Conservation (phyloP, 371 early-diverging fungal species). For the Mucor circinelloides region DNA sequence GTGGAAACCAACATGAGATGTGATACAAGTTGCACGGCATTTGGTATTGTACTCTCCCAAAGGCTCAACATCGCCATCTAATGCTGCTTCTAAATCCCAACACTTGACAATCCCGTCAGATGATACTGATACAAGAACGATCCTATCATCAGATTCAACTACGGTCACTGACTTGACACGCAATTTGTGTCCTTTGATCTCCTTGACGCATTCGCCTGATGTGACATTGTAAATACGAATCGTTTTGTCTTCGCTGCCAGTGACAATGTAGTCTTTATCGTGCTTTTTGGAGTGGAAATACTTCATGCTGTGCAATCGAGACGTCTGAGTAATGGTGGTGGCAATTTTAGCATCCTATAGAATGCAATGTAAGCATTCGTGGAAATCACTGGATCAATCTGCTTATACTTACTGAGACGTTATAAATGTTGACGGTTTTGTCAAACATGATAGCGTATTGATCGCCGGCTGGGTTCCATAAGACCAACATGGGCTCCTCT, state of each 20-base stretch:
- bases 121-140: slow-evolving; percentile 63
- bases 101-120: slow-evolving; percentile 75
- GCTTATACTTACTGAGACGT: slow-evolving; percentile 57
- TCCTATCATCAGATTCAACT: slow-evolving; percentile 33
- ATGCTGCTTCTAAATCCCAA: slow-evolving; percentile 63
- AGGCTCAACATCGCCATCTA: slow-evolving; percentile 29
- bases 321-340: slow-evolving; percentile 53
- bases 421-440: slow-evolving; percentile 70
- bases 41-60: slow-evolving; percentile 70
- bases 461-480: slow-evolving; percentile 78
- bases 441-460: slow-evolving; percentile 79
- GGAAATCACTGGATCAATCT: neutral
- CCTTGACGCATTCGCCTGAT: slow-evolving; percentile 58
- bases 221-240: slow-evolving; percentile 65
- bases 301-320: slow-evolving; percentile 50
- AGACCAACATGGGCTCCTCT: slow-evolving; percentile 65
- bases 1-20: slow-evolving; percentile 40
- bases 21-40: slow-evolving; percentile 68
- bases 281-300: slow-evolving; percentile 45
- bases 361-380: neutral
- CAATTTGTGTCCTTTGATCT: slow-evolving; percentile 62
- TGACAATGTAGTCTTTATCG: slow-evolving; percentile 62
- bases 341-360: slow-evolving; percentile 57
- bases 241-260: slow-evolving; percentile 76
- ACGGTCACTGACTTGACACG: slow-evolving; percentile 50